phyloP scores from a whole-genome alignment of 2,329 filamentous ascomycete species.

The Colletotrichum sp. region DNA sequence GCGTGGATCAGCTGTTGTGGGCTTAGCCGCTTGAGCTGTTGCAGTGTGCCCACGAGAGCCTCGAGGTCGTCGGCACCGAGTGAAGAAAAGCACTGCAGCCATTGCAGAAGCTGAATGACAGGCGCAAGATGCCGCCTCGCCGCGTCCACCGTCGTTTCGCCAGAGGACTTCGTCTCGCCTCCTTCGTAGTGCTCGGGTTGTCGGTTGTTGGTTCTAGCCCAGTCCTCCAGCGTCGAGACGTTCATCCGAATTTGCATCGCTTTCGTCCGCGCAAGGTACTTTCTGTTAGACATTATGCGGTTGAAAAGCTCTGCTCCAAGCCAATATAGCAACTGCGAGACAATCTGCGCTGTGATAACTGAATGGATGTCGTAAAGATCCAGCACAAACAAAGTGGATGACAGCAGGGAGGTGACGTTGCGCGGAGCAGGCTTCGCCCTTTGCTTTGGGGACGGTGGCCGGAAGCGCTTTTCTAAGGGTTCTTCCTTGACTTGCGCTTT shows the following conservation, averaged over 20 bases:
- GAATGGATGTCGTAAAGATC: slow-evolving; percentile 99
- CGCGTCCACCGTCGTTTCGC: slow-evolving; percentile 86
- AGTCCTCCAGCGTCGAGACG: slow-evolving; percentile 92
- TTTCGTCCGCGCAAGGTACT: slow-evolving; percentile 94
- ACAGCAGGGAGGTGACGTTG: slow-evolving; percentile 94
- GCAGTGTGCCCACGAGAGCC: slow-evolving; percentile 84
- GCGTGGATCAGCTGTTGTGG: slow-evolving; percentile 91
- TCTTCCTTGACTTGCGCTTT: slow-evolving; percentile 92
- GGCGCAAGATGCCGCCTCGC: slow-evolving; percentile 86
- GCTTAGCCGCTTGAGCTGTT: slow-evolving; percentile 84
- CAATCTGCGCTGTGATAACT: slow-evolving; percentile 89
- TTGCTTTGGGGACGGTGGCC: slow-evolving; percentile 91
- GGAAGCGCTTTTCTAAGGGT: slow-evolving; percentile 86
- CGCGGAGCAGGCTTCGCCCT: slow-evolving; percentile 90
- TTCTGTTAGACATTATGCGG: slow-evolving; percentile 93
- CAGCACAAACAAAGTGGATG: slow-evolving; percentile 94
- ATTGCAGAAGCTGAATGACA: slow-evolving; percentile 92
- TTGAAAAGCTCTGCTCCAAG: slow-evolving; percentile 96
- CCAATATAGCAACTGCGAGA: slow-evolving; percentile 96
- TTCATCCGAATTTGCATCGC: slow-evolving; percentile 99
- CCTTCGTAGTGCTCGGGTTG: slow-evolving; percentile 96
- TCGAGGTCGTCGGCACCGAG: slow-evolving; percentile 85
- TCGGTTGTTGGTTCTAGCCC: slow-evolving; percentile 91
- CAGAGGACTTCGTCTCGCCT: slow-evolving; percentile 83
- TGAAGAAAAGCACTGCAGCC: slow-evolving; percentile 97